Evolutionary conservation across 805 yeast species (phyloP), one percentile per base, ranked within the genome.

Genomic region (Candida tammaniensis): DNA sequence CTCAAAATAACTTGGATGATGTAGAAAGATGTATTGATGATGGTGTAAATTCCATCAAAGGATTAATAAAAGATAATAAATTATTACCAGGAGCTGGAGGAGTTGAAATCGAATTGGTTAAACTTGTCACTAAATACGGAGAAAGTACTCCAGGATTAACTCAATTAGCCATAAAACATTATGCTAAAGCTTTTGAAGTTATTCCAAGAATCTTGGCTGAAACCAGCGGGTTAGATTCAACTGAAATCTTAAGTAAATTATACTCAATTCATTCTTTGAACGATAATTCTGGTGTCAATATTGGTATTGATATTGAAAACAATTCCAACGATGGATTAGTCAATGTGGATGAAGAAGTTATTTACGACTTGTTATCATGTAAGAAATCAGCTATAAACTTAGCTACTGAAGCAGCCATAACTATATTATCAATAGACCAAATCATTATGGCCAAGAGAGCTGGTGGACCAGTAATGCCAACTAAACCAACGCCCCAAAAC

Each of bases 361-460:
- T 93, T 36, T 84, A 70, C 54, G 98, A 91, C 59, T 74, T 91
- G 43, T 73, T 83, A 44, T 68, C 85, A 15, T 74, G 89, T 27
- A 91, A 93, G 70, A 75, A 73, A 51, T 83, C 86, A 43, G 98
- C 97, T 30, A 82, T 93, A 47, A 78, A 81, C 49, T 82, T 93
- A 44, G 98, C 98, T 12, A 88, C 96, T 3, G 98, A 93, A 47
- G 96, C 97, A 31, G 94, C 96, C 10, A 77, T 74, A 43, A 93
- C 98, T 4, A 82, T 89, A 34, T 72, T 89, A 44, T 80, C 95
- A 17, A 93, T 93, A 32, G 98, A 93, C 60, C 98, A 91, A 72
- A 91, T 91, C 52, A 93, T 91, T 57, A 93, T 91, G 93, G 98
- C 98, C 28, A 91, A 91, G 76, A 80, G 96, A 59, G 97, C 98